Percentiles rank a stretch among this genome's conserved stretches.
Evolutionary conservation across 306 rosid species (phyloP).

Genomic region (Castanea sativa): DNA sequence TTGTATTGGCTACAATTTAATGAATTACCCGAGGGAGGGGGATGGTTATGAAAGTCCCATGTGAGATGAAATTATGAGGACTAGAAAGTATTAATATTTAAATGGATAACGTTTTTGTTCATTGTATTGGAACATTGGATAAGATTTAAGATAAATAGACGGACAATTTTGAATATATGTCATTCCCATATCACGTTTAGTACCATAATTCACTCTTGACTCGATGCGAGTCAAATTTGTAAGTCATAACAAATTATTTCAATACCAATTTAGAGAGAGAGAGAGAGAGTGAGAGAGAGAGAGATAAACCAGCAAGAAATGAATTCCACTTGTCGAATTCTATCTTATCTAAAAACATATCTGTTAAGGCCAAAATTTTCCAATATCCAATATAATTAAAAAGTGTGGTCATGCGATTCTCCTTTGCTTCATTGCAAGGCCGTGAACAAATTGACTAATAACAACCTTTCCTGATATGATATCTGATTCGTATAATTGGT

Average conservation of each 20-base stretch:
- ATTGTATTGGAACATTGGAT: too few relatives aligned
- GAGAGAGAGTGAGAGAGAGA: neutral
- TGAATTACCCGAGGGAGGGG: neutral
- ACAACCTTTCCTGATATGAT: slow-evolving; percentile 24
- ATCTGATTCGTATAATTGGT: slow-evolving; percentile 16
- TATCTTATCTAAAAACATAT: slow-evolving; percentile 43
- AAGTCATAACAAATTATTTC: neutral
- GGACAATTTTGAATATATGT: too few relatives aligned
- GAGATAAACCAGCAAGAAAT: neutral
- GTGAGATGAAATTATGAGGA: neutral
- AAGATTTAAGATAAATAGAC: too few relatives aligned
- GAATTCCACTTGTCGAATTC: slow-evolving; percentile 26
- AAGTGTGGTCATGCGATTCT: slow-evolving; percentile 36
- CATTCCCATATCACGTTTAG: too few relatives aligned
- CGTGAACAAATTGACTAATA: slow-evolving; percentile 44
- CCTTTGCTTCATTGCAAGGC: slow-evolving; percentile 23
- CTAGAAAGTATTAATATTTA: neutral
- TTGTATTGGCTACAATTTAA: neutral
- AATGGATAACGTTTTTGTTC: too few relatives aligned
- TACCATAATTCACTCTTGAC: too few relatives aligned
- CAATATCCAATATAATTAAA: neutral
- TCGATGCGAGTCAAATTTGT: too few relatives aligned
- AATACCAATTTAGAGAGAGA: neutral
- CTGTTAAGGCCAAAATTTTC: neutral
- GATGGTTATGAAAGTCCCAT: neutral